Conservation (phyloP, 2,329 filamentous ascomycete species). For the Scleromitrula shiraiana region DNA sequence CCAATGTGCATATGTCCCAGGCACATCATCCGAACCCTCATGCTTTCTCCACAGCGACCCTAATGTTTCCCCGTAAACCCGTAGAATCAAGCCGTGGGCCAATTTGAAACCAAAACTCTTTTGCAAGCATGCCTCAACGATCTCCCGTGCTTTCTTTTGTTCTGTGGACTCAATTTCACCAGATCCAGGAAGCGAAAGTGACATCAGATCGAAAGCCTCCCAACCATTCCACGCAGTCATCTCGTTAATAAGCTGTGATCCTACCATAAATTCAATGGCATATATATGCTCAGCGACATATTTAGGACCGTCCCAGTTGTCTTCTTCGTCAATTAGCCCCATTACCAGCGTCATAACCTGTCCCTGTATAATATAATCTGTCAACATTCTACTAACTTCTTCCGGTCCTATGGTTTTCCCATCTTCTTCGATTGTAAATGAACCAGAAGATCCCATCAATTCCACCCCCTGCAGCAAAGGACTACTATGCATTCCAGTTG, state of each 20-base stretch:
- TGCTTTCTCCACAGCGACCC: conserved; percentile 46
- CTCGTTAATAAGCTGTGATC: conserved; percentile 45
- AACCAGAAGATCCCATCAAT: conserved; percentile 26
- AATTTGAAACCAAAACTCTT: conserved; percentile 48
- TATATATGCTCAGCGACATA: conserved; percentile 43
- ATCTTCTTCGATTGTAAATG: conserved; percentile 25
- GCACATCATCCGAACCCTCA: conserved; percentile 39
- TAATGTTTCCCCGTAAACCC: conserved; percentile 41
- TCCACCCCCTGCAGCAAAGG: conserved; percentile 39
- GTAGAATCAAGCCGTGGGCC: conserved; percentile 45
- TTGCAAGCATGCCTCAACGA: conserved; percentile 43
- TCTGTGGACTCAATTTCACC: conserved; percentile 36
- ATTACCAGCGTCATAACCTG: conserved; percentile 44
- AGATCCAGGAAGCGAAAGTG: conserved; percentile 31
- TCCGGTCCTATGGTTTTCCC: conserved; percentile 32
- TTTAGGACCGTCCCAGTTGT: conserved; percentile 45
- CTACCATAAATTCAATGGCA: conserved; percentile 41
- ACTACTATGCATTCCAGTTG: conserved; percentile 42
- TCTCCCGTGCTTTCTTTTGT: conserved; percentile 40
- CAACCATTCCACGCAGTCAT: conserved; percentile 43
- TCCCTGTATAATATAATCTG: conserved; percentile 51
- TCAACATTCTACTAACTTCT: conserved; percentile 37
- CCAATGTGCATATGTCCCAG: conserved; percentile 48
- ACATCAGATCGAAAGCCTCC: conserved; percentile 44
- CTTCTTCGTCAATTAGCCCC: conserved; percentile 42